Evolutionary conservation across 352 stramenopile species (phyloP), one percentile per base, ranked within the genome.

Genomic region (Pythium sukuiense): DNA sequence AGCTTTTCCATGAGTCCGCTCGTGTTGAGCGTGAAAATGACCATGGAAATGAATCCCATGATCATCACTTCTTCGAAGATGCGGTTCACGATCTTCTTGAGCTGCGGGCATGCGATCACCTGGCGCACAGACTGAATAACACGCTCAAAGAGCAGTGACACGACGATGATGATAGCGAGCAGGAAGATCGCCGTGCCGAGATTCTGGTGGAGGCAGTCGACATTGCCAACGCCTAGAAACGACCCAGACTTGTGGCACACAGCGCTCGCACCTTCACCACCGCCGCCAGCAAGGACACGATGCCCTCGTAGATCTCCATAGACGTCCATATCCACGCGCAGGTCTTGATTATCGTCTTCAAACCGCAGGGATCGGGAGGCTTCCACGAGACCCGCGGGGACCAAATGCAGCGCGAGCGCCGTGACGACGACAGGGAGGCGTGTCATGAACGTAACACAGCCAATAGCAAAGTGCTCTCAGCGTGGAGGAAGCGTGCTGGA

Each of bases 61-160:
- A 93, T 90, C 85, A 94, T 93, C 27, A 96, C 74, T 58, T 96
- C 87, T 60, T 96, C 83, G 67, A 96, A 94, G 50, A 96, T 85
- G 48, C 87, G 85, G 72, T 93, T 85, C 29, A 93, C 85, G 59
- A 96, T 92, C 61, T 83, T 85, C 54, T 77, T 76, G 52, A 96
- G 81, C 63, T 96, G 87, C 32, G 87, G 85, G 55, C 87, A 96
- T 45, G 76, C 67, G 61, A 96, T 91, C 43, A 66, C 66, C 9
- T 64, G 72, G 35, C 81, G 85, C 55, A 84, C 65, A 32, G 59
- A 69, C 39, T 82, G 67, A 58, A 93, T 83, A 6, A 81, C 13
- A 27, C 71, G 69, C 33, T 94, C 85, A 29, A 94, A 73, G 29
- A 76, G 68, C 24, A 92, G 79, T 3, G 85, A 94, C 20, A 93